Evolutionary conservation across 345 rosid genomes (phyloP).

Genomic region (Citrus hindsii): DNA sequence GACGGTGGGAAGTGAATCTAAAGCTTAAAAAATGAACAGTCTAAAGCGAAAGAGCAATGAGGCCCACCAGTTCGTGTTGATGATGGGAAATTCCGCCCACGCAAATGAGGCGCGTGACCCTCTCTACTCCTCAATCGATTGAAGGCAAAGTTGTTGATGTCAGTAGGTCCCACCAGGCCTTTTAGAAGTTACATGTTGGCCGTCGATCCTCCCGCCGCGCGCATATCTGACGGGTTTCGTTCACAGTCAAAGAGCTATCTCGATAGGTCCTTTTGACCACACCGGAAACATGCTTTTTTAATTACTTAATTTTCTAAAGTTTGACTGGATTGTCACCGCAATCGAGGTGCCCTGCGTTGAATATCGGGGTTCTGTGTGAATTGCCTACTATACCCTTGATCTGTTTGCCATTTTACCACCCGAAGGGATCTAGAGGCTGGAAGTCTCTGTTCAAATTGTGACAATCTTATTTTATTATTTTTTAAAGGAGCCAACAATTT

Average conservation of each 20-base stretch:
- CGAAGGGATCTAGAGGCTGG: too few species aligned
- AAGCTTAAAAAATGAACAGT: background rate
- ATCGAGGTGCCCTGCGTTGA: slow-evolving; percentile 62
- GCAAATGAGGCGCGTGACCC: slow-evolving; percentile 17
- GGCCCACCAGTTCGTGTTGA: background rate
- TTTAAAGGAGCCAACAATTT: background rate
- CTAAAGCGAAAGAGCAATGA: background rate
- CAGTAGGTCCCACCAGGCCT: slow-evolving; percentile 25
- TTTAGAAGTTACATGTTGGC: background rate
- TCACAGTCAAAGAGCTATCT: slow-evolving; percentile 42
- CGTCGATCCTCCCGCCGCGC: slow-evolving; percentile 21
- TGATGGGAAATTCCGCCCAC: slow-evolving; percentile 4
- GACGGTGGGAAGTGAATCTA: background rate
- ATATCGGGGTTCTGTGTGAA: slow-evolving; percentile 22
- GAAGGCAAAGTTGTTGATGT: slow-evolving; percentile 26
- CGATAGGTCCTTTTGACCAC: slow-evolving; percentile 48
- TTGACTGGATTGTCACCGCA: slow-evolving; percentile 75
- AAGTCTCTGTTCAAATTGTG: background rate
- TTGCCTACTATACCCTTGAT: slow-evolving; percentile 31
- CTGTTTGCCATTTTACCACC: background rate
- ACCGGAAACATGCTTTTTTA: slow-evolving; percentile 36
- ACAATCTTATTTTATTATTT: background rate
- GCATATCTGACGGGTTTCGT: slow-evolving; percentile 21
- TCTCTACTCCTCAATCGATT: background rate
- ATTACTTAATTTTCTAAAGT: slow-evolving; percentile 40